phyloP scores from a whole-genome alignment of 345 rosid species.

The Psidium guajava region DNA sequence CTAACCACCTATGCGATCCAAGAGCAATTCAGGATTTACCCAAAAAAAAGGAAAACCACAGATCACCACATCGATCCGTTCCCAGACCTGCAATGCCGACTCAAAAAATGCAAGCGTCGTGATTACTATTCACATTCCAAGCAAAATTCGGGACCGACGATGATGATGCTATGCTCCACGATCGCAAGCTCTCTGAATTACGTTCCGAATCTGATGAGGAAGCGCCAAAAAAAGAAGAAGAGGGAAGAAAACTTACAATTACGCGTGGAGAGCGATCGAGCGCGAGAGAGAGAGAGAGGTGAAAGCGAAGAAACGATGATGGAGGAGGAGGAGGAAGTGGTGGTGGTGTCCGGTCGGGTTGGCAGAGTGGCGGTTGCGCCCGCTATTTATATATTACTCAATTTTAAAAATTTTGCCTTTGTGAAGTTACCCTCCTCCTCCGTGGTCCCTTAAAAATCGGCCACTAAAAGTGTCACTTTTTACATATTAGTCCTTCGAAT shows the following conservation, averaged over 20 bases:
- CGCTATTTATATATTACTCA: not conserved
- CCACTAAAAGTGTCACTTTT: not conserved
- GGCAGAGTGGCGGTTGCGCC: not conserved
- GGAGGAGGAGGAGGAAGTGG: not conserved
- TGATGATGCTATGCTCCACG: not conserved
- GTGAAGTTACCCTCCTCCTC: not conserved
- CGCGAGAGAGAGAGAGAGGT: not conserved
- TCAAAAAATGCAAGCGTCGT: not conserved
- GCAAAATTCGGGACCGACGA: not conserved
- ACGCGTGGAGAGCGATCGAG: not conserved
- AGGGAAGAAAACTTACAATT: not conserved
- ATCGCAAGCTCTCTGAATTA: not conserved
- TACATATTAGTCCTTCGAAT: not conserved
- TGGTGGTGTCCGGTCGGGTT: not conserved
- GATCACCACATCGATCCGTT: not conserved
- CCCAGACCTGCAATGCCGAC: not conserved
- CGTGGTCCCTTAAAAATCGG: not conserved
- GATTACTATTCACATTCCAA: not conserved
- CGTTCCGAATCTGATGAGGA: not conserved
- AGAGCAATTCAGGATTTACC: not conserved
- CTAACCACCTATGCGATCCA: not conserved
- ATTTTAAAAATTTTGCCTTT: not conserved
- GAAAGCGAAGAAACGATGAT: not conserved
- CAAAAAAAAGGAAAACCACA: not conserved
- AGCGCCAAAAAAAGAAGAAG: not conserved